Base-by-base conservation (phyloP, 2,329 filamentous ascomycete species). In the Cercospora brassicicola region DNA sequence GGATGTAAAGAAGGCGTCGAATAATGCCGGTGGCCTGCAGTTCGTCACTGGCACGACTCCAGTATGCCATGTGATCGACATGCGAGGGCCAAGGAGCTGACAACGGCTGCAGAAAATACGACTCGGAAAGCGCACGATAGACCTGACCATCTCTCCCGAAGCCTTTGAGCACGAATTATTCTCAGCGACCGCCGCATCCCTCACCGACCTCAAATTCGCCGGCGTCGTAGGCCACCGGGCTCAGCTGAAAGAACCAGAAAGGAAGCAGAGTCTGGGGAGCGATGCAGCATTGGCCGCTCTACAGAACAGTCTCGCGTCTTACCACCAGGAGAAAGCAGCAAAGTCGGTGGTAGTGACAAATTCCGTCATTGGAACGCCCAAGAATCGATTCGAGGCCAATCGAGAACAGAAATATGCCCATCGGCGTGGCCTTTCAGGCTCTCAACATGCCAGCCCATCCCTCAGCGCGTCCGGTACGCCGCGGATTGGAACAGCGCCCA, bases 281-380 rank as follows among this genome's bases (percentile, higher is more conserved):
- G 88, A 90, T 76, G 84, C 85, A 68, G 88, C 88, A 30, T 78
- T 89, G 77, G 86, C 86, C 63, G 84, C 83, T 45, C 81, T 90
- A 64, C 84, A 88, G 77, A 86, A 82, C 76, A 88, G 82, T 73
- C 81, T 90, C 76, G 87, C 84, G 68, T 84, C 85, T 23, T 83
- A 87, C 62, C 82, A 88, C 74, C 82, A 88, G 74, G 83, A 87
- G 71, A 88, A 88, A 78, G 84, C 88, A 77, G 86, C 86, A 42
- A 87, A 86, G 76, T 74, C 77, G 30, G 69, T 76, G 53, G 77
- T 76, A 67, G 76, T 78, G 56, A 75, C 72, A 69, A 74, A 67
- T 56, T 71, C 79, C 15, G 76, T 82, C 31, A 65, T 77, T 31
- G 70, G 72, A 8, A 78, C 79, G 66, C 79, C 80, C 61, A 78